These are phyloP conservation scores for Secale cereale DNA, from an alignment of 176 grass and related monocot genomes.

Conservation along the genomic window DNA sequence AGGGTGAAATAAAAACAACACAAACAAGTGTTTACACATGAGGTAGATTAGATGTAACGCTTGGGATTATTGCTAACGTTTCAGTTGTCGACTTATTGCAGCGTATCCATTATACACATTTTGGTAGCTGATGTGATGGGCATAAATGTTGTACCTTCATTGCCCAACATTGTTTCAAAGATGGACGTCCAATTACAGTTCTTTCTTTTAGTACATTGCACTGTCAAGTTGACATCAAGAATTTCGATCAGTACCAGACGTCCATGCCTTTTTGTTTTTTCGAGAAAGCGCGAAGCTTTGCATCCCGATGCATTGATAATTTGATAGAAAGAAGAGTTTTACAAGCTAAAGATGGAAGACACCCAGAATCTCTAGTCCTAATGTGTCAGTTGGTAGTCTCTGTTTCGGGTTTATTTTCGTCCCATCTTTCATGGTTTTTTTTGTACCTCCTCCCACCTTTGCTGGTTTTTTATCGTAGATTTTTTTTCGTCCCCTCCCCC, in stretches of 20 bases:
- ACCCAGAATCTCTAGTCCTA: too few species aligned
- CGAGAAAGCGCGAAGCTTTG: neutral
- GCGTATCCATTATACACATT: slow-evolving; percentile 4
- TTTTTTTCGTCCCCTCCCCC: too few species aligned
- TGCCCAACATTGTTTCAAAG: slow-evolving; percentile 14
- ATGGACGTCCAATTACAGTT: neutral
- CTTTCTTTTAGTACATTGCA: neutral
- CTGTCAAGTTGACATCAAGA: slow-evolving; percentile 11
- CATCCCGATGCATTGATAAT: too few species aligned
- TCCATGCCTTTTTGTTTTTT: neutral
- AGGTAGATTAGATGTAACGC: neutral
- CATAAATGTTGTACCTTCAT: slow-evolving; percentile 13
- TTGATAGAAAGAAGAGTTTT: too few species aligned
- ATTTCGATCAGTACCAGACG: neutral
- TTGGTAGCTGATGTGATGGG: slow-evolving; percentile 13
- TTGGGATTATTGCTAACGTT: neutral
- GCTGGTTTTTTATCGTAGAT: too few species aligned
- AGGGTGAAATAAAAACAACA: neutral
- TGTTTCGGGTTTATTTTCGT: too few species aligned
- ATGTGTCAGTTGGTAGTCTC: too few species aligned
- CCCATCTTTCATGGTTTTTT: too few species aligned
- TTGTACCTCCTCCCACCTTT: too few species aligned
- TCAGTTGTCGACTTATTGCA: neutral
- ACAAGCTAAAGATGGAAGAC: too few species aligned
- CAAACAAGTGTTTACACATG: neutral